phyloP scores from a whole-genome alignment of 176 grass and related monocot genomes.

The Eragrostis nindensis region DNA sequence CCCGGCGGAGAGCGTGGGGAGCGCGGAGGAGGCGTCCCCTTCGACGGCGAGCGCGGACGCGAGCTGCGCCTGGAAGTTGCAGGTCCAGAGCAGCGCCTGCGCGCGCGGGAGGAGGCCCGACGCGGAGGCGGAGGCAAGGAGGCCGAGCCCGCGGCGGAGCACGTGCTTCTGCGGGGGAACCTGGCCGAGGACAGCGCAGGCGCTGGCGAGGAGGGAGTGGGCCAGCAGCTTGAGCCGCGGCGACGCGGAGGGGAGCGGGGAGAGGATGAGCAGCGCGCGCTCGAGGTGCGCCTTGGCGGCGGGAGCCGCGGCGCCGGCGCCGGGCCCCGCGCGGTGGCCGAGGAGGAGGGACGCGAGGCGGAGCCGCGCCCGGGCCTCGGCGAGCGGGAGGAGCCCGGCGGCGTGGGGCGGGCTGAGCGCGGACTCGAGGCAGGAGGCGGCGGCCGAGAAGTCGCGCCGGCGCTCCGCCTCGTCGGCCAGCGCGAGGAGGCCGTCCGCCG shows the following conservation, averaged over 20 bases:
- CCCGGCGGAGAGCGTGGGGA: constrained; percentile 56
- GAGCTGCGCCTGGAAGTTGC: constrained; percentile 91
- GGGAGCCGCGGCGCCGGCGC: constrained; percentile 51
- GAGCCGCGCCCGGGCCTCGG: constrained; percentile 79
- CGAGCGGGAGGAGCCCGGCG: constrained; percentile 72
- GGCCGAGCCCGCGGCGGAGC: constrained; percentile 62
- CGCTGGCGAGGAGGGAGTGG: constrained; percentile 72
- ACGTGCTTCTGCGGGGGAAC: constrained; percentile 74
- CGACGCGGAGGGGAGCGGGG: constrained; percentile 66
- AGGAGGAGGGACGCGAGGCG: constrained; percentile 73
- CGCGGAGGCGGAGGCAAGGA: constrained; percentile 46
- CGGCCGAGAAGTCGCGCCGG: constrained; percentile 63
- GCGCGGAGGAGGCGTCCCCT: constrained; percentile 66
- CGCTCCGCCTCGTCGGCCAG: constrained; percentile 84
- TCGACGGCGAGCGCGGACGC: constrained; percentile 73
- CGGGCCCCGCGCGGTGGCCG: constrained; percentile 39
- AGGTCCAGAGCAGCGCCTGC: constrained; percentile 66
- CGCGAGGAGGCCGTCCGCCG: constrained; percentile 78
- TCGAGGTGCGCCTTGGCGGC: constrained; percentile 86
- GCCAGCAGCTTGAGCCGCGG: constrained; percentile 80
- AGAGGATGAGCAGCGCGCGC: constrained; percentile 76
- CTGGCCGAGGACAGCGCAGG: constrained; percentile 68
- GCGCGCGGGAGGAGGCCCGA: constrained; percentile 39
- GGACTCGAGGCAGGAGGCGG: constrained; percentile 64
- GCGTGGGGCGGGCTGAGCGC: constrained; percentile 48